Base-by-base conservation (phyloP, 768 basidiomycete species). In the Phaffia australis region DNA sequence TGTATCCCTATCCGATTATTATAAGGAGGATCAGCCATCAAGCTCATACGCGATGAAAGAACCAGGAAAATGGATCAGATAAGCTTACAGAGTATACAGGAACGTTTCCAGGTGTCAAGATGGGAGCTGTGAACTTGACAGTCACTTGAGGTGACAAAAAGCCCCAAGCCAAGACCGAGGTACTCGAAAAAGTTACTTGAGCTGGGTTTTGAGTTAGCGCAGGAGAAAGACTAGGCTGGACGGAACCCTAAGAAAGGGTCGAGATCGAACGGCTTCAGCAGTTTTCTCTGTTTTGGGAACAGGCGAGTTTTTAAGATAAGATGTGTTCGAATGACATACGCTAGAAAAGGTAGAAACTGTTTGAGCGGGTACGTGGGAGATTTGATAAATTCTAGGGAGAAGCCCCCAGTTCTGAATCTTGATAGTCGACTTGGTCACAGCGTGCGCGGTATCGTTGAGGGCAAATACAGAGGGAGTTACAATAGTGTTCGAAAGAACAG, bases 361-460 rank as follows among this genome's bases (percentile, higher is more conserved):
- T 3, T 81, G 81, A 46, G 84, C 83, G n/a, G 83, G 81, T 1
- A 82, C 74, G 70, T 85, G 83, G 9, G 72, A 76, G 25, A 86
- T 68, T 23, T 75, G 79, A 75, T 81, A 83, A 0, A 73, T 78
- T 71, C 4, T 18, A 9, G 71, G 56, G 0, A 75, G 71, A 14
- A 68, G 76, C 18, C 81, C 83, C 19, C 71, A 78, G 73, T 86
- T 86, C 67, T 73, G 78, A 64, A 86, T 66, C 0, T 69, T 74
- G 64, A 80, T 70, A 2, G 56, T 52, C 21, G 29, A 49, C 4
- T 55, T 16, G 5, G 48, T 58, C 19, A 63, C 60, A 27, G 83
- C 82, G 71, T 84, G 77, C 9, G 81, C 79, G 3, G 85, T 86
- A 72, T 86, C 85, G 69, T 87, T 87, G 50, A 85, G 74, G 48